These are phyloP conservation scores for Leccinum boreale DNA, from an alignment of 768 basidiomycete genomes.

Conservation along the genomic window DNA sequence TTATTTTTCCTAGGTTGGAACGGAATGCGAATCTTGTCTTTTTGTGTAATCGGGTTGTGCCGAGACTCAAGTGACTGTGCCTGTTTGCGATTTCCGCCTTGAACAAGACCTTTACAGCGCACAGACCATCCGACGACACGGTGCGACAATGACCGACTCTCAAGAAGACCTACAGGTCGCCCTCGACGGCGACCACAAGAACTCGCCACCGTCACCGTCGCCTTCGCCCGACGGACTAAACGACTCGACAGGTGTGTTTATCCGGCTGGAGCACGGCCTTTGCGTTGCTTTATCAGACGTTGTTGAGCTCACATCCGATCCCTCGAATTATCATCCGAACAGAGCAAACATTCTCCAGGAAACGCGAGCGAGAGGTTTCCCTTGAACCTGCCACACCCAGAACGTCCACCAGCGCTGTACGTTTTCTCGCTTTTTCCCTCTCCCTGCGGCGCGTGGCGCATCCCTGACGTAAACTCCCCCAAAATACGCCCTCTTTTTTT, in stretches of 20 bases:
- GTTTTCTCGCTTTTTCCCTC: slow-evolving; percentile 27
- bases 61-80: slow-evolving; percentile 27
- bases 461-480: slow-evolving; percentile 28
- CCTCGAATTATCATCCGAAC: slow-evolving; percentile 2
- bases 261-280: slow-evolving; percentile 17
- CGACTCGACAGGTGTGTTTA: slow-evolving; percentile 41
- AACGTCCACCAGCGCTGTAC: slow-evolving; percentile 34
- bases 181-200: slow-evolving; percentile 18
- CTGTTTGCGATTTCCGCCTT: slow-evolving; percentile 27
- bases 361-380: slow-evolving; percentile 77
- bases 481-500: slow-evolving; percentile 17
- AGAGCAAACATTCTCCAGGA: slow-evolving; percentile 54
- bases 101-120: slow-evolving; percentile 22
- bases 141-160: slow-evolving; percentile 27
- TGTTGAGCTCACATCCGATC: slow-evolving; percentile 21
- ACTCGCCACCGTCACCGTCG: slow-evolving; percentile 30
- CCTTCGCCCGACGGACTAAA: slow-evolving; percentile 43
- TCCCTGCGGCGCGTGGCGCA: slow-evolving; percentile 10
- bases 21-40: slow-evolving; percentile 9
- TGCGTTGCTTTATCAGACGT: slow-evolving; percentile 25
- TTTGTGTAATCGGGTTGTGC: slow-evolving; percentile 34
- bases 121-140: slow-evolving; percentile 26
- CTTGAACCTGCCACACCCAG: slow-evolving; percentile 61
- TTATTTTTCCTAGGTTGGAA: not conserved
- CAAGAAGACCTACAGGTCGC: slow-evolving; percentile 15